Conservation (phyloP, 2,329 filamentous ascomycete species). For the Neocatenulostroma microsporum region DNA sequence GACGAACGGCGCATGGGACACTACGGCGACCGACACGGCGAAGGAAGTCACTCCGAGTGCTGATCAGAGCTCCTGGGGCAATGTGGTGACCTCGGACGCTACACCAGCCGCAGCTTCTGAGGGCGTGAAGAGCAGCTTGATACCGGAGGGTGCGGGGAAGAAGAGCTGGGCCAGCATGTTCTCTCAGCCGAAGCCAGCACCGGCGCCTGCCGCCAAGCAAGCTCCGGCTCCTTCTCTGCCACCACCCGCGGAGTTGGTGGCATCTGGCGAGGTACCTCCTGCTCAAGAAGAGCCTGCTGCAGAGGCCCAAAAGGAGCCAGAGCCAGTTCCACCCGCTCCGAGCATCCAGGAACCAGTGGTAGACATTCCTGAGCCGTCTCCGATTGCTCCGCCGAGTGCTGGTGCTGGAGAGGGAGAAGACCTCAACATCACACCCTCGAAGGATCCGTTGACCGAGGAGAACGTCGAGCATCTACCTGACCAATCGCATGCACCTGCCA, state of each 20-base stretch:
- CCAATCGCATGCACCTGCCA: conserved; percentile 65
- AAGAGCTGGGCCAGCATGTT: conserved; percentile 51
- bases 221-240: conserved; percentile 17
- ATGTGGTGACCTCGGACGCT: conserved; percentile 22
- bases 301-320: conserved; percentile 9
- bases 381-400: not conserved
- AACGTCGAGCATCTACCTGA: conserved; percentile 90
- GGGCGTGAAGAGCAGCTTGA: conserved; percentile 26
- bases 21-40: conserved; percentile 8
- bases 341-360: conserved; percentile 14
- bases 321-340: conserved; percentile 15
- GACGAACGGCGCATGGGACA: conserved; percentile 20
- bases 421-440: conserved; percentile 55
- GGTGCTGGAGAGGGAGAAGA: conserved; percentile 20
- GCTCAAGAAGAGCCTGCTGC: conserved; percentile 14
- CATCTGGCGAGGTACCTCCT: conserved; percentile 22
- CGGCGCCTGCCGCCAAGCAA: conserved; percentile 37
- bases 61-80: conserved; percentile 39
- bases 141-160: conserved; percentile 34
- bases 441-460: conserved; percentile 78
- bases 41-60: conserved; percentile 15
- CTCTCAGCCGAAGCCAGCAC: conserved; percentile 40
- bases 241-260: conserved; percentile 25
- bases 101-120: conserved; percentile 27
- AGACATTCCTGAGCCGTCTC: conserved; percentile 13